Base-by-base conservation (phyloP, 2,329 filamentous ascomycete genomes). In the Trichophyton verrucosum region DNA sequence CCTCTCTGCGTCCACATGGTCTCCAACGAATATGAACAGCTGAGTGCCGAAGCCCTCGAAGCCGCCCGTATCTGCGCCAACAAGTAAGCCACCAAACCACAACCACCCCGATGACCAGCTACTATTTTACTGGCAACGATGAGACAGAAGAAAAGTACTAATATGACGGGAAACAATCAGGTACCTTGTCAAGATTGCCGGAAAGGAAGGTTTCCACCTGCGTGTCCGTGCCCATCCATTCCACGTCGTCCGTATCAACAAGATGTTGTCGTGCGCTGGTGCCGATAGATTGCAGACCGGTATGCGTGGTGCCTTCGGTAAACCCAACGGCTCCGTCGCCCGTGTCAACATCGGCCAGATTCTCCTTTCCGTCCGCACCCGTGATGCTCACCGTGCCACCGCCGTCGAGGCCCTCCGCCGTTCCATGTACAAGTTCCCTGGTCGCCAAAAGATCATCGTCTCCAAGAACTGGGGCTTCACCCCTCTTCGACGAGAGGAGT, bases 391-490 rank as follows among this genome's bases (percentile, higher is more conserved):
- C 87, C 90, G 91, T 73, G 87, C 87, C 71, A 85, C 87, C 74
- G 94, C 94, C 77, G 91, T 99, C 74, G 94, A 99, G 87, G 94
- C 94, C 76, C 89, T 99, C 78, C 92, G 95, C 78, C 91, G 94
- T 79, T 95, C 91, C 69, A 94, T 96, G 87, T 96, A 97, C 90
- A 99, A 97, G 88, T 99, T 99, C 89, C 94, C 94, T 70, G 94
- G 94, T 80, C 92, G 94, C 82, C 94, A 99, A 86, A 99, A 99
- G 91, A 97, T 99, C 83, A 96, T 99, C 75, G 87, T 97, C 82
- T 95, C 89, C 84, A 99, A 97, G 91, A 99, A 99, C 87, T 99
- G 94, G 94, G 94, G 94, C 72, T 99, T 99, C 89, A 99, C 94
- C 66, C 91, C 91, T 76, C 89, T 99, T 73, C 88, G 90, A 75